Evolutionary conservation across 2,329 filamentous ascomycete genomes (phyloP).

Genomic region (Emergomyces pasteurianus): DNA sequence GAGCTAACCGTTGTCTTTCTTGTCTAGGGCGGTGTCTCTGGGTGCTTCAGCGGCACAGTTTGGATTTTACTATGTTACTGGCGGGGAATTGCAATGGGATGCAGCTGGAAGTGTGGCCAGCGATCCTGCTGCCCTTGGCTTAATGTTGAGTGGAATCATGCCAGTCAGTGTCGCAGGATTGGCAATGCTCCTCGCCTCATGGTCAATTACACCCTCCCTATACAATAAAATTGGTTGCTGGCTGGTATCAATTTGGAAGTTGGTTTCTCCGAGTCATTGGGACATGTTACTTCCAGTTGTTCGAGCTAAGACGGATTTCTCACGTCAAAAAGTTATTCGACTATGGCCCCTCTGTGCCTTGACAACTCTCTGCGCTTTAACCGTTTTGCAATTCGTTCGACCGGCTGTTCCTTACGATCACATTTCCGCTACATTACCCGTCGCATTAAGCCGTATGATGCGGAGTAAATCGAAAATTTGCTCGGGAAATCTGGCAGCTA

Average conservation of each 20-base stretch:
- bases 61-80: constrained; percentile 22
- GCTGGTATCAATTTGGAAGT: constrained; percentile 14
- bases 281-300: constrained; percentile 9
- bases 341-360: constrained; percentile 13
- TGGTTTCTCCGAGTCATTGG: constrained; percentile 8
- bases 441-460: constrained; percentile 16
- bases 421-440: constrained; percentile 20
- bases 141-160: constrained; percentile 20
- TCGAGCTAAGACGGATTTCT: background rate
- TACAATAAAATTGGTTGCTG: constrained; percentile 14
- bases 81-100: constrained; percentile 22
- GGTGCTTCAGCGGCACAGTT: constrained; percentile 18
- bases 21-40: constrained; percentile 14
- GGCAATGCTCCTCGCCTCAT: constrained; percentile 14
- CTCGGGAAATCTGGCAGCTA: background rate
- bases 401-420: constrained; percentile 20
- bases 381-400: constrained; percentile 14
- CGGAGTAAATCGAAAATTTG: constrained; percentile 2
- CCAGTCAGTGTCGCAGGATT: constrained; percentile 15
- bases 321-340: constrained; percentile 5
- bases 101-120: constrained; percentile 18
- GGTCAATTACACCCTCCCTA: constrained; percentile 12
- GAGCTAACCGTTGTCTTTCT: background rate
- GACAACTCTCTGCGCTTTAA: constrained; percentile 3
- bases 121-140: constrained; percentile 19